phyloP scores from a whole-genome alignment of 129 eudicot genomes.

The Smallanthus sonchifolius region DNA sequence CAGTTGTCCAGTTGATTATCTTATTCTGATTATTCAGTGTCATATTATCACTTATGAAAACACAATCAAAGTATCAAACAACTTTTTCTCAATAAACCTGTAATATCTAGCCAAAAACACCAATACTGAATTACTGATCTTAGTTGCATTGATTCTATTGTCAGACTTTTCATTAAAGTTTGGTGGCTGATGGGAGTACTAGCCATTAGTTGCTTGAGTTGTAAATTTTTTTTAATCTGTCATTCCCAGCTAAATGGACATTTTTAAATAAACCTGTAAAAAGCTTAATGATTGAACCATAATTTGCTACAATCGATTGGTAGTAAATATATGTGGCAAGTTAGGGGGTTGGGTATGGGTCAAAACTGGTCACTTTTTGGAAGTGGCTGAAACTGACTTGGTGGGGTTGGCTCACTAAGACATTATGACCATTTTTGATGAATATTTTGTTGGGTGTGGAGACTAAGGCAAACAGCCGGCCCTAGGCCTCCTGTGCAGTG shows the following conservation, averaged over 20 bases:
- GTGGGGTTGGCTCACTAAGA: background rate
- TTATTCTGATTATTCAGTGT: background rate
- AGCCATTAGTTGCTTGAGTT: background rate
- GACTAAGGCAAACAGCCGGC: too few relatives aligned
- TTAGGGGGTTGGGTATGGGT: background rate
- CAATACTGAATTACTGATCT: background rate
- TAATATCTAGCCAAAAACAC: background rate
- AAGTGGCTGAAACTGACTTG: background rate
- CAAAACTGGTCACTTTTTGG: background rate
- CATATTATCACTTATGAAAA: background rate
- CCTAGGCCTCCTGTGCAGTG: too few relatives aligned
- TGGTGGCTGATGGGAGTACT: background rate
- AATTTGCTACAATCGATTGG: background rate
- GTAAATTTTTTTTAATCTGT: background rate
- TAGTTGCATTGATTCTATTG: background rate
- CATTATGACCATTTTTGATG: background rate
- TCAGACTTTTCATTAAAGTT: background rate
- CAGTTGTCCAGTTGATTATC: background rate
- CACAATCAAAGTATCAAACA: background rate
- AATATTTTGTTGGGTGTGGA: too few relatives aligned
- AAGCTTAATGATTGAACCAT: background rate
- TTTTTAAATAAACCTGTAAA: background rate
- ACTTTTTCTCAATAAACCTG: background rate
- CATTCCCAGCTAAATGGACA: background rate
- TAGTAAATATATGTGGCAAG: background rate